Conservation (phyloP, 768 basidiomycete species). For the Suillus fuscotomentosus region DNA sequence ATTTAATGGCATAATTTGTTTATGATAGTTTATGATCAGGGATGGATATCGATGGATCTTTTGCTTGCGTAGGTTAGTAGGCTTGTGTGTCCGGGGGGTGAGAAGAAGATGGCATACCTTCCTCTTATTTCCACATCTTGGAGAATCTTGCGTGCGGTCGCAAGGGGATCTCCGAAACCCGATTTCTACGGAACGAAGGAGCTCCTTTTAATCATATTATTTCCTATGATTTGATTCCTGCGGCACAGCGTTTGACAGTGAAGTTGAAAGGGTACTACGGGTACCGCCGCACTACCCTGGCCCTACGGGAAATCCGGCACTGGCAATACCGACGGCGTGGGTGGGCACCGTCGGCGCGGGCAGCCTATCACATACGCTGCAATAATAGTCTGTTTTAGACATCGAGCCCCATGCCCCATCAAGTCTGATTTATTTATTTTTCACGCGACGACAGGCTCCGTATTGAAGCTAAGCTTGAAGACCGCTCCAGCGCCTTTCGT, state of each 20-base stretch:
- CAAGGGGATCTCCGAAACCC: slow-evolving; percentile 7
- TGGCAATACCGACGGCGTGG: neutral
- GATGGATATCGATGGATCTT: neutral
- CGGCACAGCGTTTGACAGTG: neutral
- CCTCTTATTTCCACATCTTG: neutral
- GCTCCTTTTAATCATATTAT: slow-evolving; percentile 2
- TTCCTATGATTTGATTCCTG: neutral
- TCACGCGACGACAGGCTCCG: neutral
- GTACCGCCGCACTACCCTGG: neutral
- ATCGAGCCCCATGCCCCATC: neutral
- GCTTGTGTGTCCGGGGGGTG: neutral
- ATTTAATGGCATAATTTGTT: slow-evolving; percentile 3
- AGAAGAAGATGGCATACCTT: slow-evolving; percentile 1
- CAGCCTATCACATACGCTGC: neutral
- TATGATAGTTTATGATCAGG: neutral
- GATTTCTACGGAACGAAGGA: slow-evolving; percentile 6
- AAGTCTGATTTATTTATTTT: neutral
- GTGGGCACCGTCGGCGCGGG: no score
- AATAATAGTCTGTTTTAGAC: neutral
- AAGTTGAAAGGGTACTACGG: neutral
- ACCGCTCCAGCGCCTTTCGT: neutral
- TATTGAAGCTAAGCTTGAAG: neutral
- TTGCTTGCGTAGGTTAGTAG: neutral
- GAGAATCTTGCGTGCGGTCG: slow-evolving; percentile 3
- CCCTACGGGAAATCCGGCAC: neutral